These are phyloP conservation scores for Candida nanaspora DNA, from an alignment of 805 yeast species.

Conservation along the genomic window DNA sequence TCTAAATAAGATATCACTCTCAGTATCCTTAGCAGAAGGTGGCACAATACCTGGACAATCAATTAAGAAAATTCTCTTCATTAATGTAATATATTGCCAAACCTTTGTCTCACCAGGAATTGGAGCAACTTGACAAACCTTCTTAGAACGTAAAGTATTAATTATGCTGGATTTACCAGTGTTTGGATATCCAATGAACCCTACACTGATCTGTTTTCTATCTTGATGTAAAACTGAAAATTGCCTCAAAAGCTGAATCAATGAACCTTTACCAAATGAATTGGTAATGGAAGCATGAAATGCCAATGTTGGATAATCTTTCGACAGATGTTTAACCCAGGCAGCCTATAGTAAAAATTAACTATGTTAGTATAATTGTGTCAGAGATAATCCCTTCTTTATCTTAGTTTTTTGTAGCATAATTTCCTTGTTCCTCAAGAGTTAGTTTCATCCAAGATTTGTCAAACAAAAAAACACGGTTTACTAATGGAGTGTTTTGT, in stretches of 20 bases:
- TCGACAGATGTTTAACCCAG: conserved; percentile 94
- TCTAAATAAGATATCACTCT: conserved; percentile 85
- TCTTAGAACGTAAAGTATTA: conserved; percentile 87
- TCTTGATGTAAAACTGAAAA: conserved; percentile 86
- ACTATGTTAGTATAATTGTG: background rate
- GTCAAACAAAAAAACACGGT: too few relatives aligned
- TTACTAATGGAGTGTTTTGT: conserved; percentile 43
- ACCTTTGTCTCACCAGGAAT: conserved; percentile 99
- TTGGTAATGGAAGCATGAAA: conserved; percentile 97
- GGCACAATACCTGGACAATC: conserved; percentile 99
- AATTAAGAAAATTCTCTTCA: conserved; percentile 91
- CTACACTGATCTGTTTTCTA: conserved; percentile 93
- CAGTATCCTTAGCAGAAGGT: conserved; percentile 83
- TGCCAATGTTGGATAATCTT: conserved; percentile 89
- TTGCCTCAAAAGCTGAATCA: conserved; percentile 89
- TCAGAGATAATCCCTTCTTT: background rate
- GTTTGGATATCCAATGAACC: conserved; percentile 96
- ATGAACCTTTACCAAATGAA: conserved; percentile 95
- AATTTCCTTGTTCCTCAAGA: background rate
- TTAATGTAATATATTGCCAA: conserved; percentile 96
- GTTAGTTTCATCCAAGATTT: too few relatives aligned
- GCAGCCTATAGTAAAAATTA: conserved; percentile 64
- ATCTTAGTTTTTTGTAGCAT: background rate
- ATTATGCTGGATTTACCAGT: conserved; percentile 97
- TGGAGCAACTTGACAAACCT: conserved; percentile 96